Percentiles rank a stretch among this genome's conserved stretches.
Conservation (phyloP, 257 asterid species). For the Echites panduratus region DNA sequence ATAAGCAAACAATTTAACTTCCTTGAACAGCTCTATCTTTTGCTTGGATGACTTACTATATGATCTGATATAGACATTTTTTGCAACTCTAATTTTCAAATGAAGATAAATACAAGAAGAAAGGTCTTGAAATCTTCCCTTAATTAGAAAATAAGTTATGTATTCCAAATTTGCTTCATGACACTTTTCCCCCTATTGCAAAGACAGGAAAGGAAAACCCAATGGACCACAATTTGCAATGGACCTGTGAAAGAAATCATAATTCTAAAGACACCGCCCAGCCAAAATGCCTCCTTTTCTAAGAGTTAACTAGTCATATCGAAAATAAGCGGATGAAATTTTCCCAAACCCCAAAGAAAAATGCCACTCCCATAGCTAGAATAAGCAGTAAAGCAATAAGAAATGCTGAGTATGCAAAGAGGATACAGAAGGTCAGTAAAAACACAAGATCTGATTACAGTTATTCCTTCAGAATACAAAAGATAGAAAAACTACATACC, state of each 20-base stretch:
- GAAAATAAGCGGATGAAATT: background rate
- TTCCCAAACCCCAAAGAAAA: background rate
- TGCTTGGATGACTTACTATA: background rate
- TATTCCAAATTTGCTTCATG: background rate
- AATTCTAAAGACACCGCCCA: background rate
- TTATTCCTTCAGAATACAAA: background rate
- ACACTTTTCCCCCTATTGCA: background rate
- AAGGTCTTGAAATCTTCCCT: background rate
- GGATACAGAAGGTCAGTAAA: background rate
- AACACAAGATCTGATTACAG: background rate
- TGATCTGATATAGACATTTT: background rate
- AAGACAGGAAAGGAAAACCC: background rate
- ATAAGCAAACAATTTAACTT: background rate
- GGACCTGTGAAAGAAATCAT: background rate
- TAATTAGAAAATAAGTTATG: no score
- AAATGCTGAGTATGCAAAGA: background rate
- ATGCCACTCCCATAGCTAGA: background rate
- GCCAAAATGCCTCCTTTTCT: background rate
- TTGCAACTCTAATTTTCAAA: background rate
- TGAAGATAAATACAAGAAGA: background rate
- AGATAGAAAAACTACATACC: slow-evolving; percentile 32
- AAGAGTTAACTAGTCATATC: background rate
- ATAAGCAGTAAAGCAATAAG: background rate
- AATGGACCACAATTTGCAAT: background rate
- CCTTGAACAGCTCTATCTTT: background rate